phyloP scores from a whole-genome alignment of 495 filamentous ascomycete genomes.

The Xylaria sp. region DNA sequence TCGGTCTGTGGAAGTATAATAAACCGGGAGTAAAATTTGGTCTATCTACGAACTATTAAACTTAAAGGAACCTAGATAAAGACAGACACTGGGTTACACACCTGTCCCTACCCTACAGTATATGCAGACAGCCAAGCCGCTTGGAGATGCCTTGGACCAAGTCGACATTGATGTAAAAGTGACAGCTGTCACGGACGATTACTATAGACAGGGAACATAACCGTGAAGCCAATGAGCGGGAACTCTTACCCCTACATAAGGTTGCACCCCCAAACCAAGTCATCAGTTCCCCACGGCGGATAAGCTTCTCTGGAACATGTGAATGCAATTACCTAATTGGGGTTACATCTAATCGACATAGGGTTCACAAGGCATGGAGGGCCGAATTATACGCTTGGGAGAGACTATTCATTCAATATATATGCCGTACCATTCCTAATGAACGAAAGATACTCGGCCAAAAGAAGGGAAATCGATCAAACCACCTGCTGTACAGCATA shows the following conservation, averaged over 20 bases:
- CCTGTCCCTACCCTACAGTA: not conserved
- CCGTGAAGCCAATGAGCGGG: not conserved
- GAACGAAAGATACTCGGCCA: not conserved
- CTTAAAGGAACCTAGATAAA: not conserved
- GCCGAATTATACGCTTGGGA: not conserved
- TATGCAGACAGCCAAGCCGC: no score
- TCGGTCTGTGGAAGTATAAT: no score
- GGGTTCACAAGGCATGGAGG: not conserved
- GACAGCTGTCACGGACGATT: not conserved
- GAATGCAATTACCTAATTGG: not conserved
- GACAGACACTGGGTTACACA: not conserved
- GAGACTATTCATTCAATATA: constrained; percentile 3
- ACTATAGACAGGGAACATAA: not conserved
- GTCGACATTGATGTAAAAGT: not conserved
- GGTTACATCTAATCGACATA: not conserved
- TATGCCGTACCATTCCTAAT: constrained; percentile 6
- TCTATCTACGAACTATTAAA: no score
- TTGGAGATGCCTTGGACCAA: not conserved
- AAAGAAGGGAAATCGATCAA: constrained; percentile 9
- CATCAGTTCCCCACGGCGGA: not conserved
- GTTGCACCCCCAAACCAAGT: constrained; percentile 1
- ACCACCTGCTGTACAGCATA: not conserved
- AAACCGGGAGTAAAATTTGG: no score
- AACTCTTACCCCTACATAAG: constrained; percentile 6
- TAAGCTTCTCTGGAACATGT: not conserved